Evolutionary conservation across 2,329 filamentous ascomycete genomes (phyloP).

Genomic region (Claviceps spartinae): DNA sequence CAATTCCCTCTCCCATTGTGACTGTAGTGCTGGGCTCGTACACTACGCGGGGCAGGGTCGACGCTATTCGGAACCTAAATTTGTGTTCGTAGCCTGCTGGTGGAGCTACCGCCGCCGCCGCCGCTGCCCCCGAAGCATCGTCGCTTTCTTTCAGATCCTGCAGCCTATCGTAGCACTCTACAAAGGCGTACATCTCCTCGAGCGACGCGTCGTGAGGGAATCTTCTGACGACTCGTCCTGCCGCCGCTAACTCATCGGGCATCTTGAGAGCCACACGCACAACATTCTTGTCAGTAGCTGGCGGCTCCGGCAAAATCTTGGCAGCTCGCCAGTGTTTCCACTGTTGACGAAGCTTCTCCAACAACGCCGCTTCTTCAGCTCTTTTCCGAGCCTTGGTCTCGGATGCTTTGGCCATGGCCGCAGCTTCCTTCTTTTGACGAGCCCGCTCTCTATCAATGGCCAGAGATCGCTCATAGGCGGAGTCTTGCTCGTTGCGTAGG

Average conservation of each 20-base stretch:
- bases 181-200: constrained; percentile 90
- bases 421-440: constrained; percentile 61
- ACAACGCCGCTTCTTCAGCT: constrained; percentile 44
- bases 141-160: constrained; percentile 36
- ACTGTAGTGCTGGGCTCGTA: constrained; percentile 55
- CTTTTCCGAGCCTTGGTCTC: constrained; percentile 46
- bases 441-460: constrained; percentile 79
- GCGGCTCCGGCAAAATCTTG: constrained; percentile 55
- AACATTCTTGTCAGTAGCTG: constrained; percentile 45
- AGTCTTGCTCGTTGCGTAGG: constrained; percentile 79
- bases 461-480: constrained; percentile 82
- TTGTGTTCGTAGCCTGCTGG: constrained; percentile 51
- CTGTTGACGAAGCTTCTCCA: constrained; percentile 35
- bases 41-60: constrained; percentile 70
- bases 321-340: constrained; percentile 74
- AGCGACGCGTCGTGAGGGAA: constrained; percentile 58
- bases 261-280: constrained; percentile 60
- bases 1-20: constrained; percentile 59
- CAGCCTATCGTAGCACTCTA: constrained; percentile 72
- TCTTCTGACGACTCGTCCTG: constrained; percentile 61
- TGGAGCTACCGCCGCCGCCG: not conserved
- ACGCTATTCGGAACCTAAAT: constrained; percentile 76
- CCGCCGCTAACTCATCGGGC: constrained; percentile 39
- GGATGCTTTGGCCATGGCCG: constrained; percentile 54
- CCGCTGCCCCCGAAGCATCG: not conserved